Evolutionary conservation across 2,329 filamentous ascomycete species (phyloP), one percentile per base, ranked within the genome.

Genomic region (Pyrenochaeta sp.): DNA sequence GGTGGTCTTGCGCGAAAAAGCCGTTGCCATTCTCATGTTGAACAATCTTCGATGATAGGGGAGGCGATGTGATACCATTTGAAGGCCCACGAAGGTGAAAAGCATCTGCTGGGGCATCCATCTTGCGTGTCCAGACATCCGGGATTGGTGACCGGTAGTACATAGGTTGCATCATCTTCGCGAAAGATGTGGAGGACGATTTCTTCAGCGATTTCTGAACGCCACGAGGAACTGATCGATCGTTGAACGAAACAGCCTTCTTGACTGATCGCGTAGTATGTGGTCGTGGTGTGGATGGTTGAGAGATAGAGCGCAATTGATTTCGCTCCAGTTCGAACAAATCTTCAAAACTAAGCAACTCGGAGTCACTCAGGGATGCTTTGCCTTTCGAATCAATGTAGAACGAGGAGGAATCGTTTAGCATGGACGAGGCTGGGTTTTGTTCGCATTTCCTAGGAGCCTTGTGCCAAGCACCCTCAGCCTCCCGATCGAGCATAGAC

Each of bases 151-250:
- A 65, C 12, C 76, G 76, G 62, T 78, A 79, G 54, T 82, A 80
- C 24, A 82, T 81, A 40, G 84, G 80, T 65, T 80, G 84, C 80
- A 85, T 85, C 80, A 86, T 83, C 67, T 82, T 85, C 43, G 82
- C 44, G 78, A 81, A 67, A 32, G 54, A 56, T 44, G 65, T 54
- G 15, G 57, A 50, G 3, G 63, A 52, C 25, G 65, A 55, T 42
- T 65, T 74, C 45, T 64, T 73, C 2, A 54, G 44, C 1, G 56
- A 50, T 27, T 72, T 75, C 12, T 68, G 65, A 27, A 71, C 60
- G 1, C 68, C 68, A 44, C 69, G 62, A 36, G 65, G 58, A 36
- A 61, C 43, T 24, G 66, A 60, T 39, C 59, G 62, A 46, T 66
- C 61, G 43, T 65, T 63, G 44, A 65, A 72, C 24, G 68, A 67